Percentiles rank a stretch among this genome's conserved stretches.
These are phyloP conservation scores for Cladorrhinum samala DNA, from an alignment of 495 filamentous ascomycete species.

Conservation along the genomic window DNA sequence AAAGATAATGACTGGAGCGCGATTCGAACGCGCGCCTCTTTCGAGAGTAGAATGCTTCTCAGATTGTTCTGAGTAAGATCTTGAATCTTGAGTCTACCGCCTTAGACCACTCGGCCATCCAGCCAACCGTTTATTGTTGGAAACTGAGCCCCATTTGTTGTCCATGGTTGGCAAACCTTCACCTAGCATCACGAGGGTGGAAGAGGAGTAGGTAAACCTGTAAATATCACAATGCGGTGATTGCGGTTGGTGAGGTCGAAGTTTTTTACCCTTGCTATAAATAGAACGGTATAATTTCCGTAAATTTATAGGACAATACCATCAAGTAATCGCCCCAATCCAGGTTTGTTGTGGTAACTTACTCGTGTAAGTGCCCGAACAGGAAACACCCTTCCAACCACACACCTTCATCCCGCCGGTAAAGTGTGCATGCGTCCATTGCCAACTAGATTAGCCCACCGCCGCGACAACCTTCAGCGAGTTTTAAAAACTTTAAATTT, in stretches of 20 bases:
- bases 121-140: slow-evolving; percentile 11
- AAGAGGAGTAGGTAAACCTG: not conserved
- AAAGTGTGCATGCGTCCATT: too few species aligned
- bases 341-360: not conserved
- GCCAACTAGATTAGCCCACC: too few species aligned
- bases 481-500: too few species aligned
- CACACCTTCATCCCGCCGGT: not conserved
- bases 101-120: slow-evolving; percentile 32
- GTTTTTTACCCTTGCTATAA: too few species aligned
- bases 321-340: not conserved
- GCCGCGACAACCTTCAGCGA: too few species aligned
- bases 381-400: not conserved
- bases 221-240: too few species aligned
- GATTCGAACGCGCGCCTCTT: slow-evolving; percentile 34
- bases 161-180: not conserved
- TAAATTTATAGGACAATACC: too few species aligned
- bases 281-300: too few species aligned
- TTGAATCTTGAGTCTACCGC: slow-evolving; percentile 27
- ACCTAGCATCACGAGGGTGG: too few species aligned
- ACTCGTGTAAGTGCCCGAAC: not conserved
- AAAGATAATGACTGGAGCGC: slow-evolving; percentile 25
- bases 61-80: slow-evolving; percentile 8
- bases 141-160: not conserved
- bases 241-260: too few species aligned
- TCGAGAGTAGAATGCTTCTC: slow-evolving; percentile 25